Evolutionary conservation across 768 basidiomycete genomes (phyloP), one percentile per base, ranked within the genome.

Genomic region (Macrolepiota fuliginosa): DNA sequence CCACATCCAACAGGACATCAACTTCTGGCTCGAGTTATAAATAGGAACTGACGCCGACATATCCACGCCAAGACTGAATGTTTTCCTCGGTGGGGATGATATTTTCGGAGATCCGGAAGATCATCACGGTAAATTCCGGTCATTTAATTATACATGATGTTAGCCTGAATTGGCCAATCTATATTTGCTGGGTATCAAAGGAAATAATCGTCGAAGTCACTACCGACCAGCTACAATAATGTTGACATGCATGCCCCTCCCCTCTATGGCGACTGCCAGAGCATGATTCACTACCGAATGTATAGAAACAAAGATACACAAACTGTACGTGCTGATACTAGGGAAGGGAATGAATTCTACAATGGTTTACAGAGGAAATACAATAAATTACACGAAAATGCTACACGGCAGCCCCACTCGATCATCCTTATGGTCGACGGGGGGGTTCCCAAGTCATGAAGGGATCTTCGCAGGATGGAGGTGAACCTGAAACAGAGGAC

Each of bases 361-460:
- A 54, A 15, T 54, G 52, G 54, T 61, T 32, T 46, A 62, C 61
- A 54, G 29, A 25, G 32, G 3, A 58, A 46, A 52, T 52, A 52
- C 55, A 62, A 45, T 62, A 62, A 56, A 35, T 62, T 62, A 62
- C 56, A 61, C n/a, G 36, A 35, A 52, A n/a, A 24, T 54, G 53
- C 19, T 54, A 54, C 53, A 22, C 13, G 37, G 2, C 29, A 19
- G 9, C n/a, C 29, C 25, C 6, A 4, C 13, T 7, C 27, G 5
- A 32, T 53, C 19, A 29, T 27, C 7, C 17, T 61, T 65, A 78
- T 36, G 68, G 56, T 52, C 73, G 73, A 36, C 78, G 74, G 35
- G 77, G 73, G 52, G 83, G 82, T 67, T 85, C 79, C 85, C 85
- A 88, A 64, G 80, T 80, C 84, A 85, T 86, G 66, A 86, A 84